phyloP scores from a whole-genome alignment of 129 eudicot species.

The Flaveria robusta region DNA sequence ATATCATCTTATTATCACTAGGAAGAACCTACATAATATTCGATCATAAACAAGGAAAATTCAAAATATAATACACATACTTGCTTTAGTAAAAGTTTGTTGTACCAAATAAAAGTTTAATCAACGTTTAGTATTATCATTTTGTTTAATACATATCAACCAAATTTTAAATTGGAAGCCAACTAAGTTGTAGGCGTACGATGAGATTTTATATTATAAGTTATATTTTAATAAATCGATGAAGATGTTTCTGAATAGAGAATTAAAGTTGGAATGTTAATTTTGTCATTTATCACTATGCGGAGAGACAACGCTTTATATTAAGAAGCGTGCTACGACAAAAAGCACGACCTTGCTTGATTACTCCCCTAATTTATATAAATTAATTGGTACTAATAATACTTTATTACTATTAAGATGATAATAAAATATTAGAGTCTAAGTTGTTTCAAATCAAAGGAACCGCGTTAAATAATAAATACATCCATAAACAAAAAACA shows the following conservation, averaged over 20 bases:
- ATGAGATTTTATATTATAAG: constrained; percentile 10
- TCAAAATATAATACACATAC: not conserved
- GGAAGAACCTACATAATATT: too few relatives aligned
- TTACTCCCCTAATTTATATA: constrained; percentile 4
- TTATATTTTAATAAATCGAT: constrained; percentile 24
- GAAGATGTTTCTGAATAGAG: constrained; percentile 42
- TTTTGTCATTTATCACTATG: constrained; percentile 51
- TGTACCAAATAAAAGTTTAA: not conserved
- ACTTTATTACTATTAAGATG: not conserved
- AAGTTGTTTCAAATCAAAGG: constrained; percentile 36
- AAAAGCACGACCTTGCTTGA: constrained; percentile 40
- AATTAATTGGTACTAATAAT: not conserved
- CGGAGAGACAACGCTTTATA: constrained; percentile 50
- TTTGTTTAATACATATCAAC: not conserved
- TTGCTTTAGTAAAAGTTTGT: not conserved
- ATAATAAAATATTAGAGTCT: constrained; percentile 17
- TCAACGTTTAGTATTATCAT: not conserved
- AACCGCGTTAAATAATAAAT: constrained; percentile 29
- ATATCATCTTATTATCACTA: too few relatives aligned
- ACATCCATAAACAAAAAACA: not conserved
- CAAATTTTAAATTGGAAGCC: constrained; percentile 15
- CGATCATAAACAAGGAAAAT: not conserved
- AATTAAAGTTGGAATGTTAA: constrained; percentile 45
- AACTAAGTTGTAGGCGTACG: constrained; percentile 33
- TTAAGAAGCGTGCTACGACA: constrained; percentile 50